Evolutionary conservation across 257 asterid species (phyloP).

Genomic region (Anisodus acutangulus): DNA sequence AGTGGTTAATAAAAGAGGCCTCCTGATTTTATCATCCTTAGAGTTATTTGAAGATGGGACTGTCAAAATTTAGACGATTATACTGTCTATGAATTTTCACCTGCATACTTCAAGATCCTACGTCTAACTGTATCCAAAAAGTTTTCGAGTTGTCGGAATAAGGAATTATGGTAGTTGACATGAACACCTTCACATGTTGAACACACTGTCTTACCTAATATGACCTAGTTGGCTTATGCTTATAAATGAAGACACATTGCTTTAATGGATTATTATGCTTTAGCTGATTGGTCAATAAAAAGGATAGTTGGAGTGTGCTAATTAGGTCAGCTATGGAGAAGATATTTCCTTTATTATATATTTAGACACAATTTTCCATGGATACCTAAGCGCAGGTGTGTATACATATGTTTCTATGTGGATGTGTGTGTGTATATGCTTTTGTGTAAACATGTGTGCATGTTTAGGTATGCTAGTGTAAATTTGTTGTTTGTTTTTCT

Average conservation of each 20-base stretch:
- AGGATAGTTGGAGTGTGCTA: slow-evolving; percentile 16
- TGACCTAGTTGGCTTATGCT: slow-evolving; percentile 19
- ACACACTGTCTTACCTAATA: neutral
- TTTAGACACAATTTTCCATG: neutral
- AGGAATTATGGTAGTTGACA: slow-evolving; percentile 1
- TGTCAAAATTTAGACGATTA: neutral
- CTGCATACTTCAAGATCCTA: neutral
- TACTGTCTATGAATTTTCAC: neutral
- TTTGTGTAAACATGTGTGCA: neutral
- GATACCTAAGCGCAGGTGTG: neutral
- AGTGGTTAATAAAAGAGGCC: neutral
- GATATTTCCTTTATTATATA: slow-evolving; percentile 14
- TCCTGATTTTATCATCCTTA: neutral
- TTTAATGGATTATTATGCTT: slow-evolving; percentile 18
- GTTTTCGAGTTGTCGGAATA: neutral
- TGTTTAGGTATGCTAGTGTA: neutral
- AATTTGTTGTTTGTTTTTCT: neutral
- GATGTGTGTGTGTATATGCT: neutral
- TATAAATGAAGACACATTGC: neutral
- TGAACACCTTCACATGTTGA: neutral
- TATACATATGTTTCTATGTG: neutral
- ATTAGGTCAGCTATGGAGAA: neutral
- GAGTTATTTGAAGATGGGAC: neutral
- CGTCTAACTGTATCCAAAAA: neutral
- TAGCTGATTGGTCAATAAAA: neutral